Evolutionary conservation across 2,329 filamentous ascomycete species (phyloP), one percentile per base, ranked within the genome.

Genomic region (Fusarium sp.): DNA sequence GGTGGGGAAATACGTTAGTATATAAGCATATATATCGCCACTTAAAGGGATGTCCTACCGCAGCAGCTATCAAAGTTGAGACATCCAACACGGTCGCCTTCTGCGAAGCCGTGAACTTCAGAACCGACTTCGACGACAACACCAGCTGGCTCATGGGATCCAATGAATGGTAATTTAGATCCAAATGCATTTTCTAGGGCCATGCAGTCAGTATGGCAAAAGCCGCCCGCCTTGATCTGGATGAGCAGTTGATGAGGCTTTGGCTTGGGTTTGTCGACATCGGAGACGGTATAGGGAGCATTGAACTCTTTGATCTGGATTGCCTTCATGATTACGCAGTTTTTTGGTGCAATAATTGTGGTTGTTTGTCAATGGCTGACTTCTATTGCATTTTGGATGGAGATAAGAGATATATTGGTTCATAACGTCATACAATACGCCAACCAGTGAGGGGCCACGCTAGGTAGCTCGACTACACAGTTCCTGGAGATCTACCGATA

Each of bases 1-100:
- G n/a, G n/a, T n/a, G n/a, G n/a, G n/a, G n/a, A n/a, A n/a, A n/a
- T n/a, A n/a, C n/a, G n/a, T 14, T 10, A 7, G 20, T 0, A 12
- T 1, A 11, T 67, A 10, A 59, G 39, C 6, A 31, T 8, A 39
- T 20, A 4, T 11, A 5, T 2, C 1, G 4, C 0, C 4, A 0
- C 5, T 14, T 13, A 12, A 17, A 4, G 2, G 0, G 0, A n/a
- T n/a, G 1, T 2, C 52, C 5, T 35, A 54, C 58, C 52, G 12
- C 42, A 68, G 5, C 47, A 69, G 41, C 53, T 54, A 3, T 69
- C 66, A 41, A 69, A 69, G 29, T 68, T 64, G 9, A 69, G 45
- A 18, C 65, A 64, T 9, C 52, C 58, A 5, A 69, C 66, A 0
- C 64, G 52, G 15, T 68, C 65, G 11, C 58, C 52, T 0, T 20